phyloP scores from a whole-genome alignment of 805 yeast species.

The Vanderwaltozyma polyspora region DNA sequence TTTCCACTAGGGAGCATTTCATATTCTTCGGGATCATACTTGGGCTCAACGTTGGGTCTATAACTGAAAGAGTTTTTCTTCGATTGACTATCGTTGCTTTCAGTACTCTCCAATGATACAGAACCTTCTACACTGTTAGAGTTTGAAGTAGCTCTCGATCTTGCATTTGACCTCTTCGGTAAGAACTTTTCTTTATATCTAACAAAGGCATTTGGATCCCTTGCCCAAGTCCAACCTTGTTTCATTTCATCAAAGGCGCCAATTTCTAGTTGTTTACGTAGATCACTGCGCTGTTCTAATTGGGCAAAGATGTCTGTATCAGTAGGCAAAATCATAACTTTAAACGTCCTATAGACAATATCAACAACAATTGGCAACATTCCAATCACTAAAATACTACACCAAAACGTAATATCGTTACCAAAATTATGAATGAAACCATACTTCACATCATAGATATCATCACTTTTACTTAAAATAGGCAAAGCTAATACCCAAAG shows the following conservation, averaged over 20 bases:
- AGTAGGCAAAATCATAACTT: conserved; percentile 46
- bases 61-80: not conserved
- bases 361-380: conserved; percentile 59
- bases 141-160: not conserved
- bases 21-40: conserved; percentile 25
- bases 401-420: conserved; percentile 79
- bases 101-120: not conserved
- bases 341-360: conserved; percentile 45
- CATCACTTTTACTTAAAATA: conserved; percentile 44
- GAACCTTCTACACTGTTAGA: not conserved
- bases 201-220: conserved; percentile 32
- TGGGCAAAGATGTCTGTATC: conserved; percentile 74
- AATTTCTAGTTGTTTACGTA: conserved; percentile 61
- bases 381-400: conserved; percentile 45
- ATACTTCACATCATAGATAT: conserved; percentile 55
- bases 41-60: not conserved
- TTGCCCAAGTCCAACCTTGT: conserved; percentile 67
- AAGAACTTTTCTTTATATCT: conserved; percentile 18
- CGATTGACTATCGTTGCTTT: not conserved
- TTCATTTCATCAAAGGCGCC: conserved; percentile 61
- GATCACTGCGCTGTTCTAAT: conserved; percentile 56
- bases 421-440: conserved; percentile 72
- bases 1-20: conserved; percentile 72
- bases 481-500: conserved; percentile 75
- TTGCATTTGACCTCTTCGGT: too few relatives aligned